These are phyloP conservation scores for Mycocentrospora acerina DNA, from an alignment of 2,329 filamentous ascomycete genomes.

Conservation along the genomic window DNA sequence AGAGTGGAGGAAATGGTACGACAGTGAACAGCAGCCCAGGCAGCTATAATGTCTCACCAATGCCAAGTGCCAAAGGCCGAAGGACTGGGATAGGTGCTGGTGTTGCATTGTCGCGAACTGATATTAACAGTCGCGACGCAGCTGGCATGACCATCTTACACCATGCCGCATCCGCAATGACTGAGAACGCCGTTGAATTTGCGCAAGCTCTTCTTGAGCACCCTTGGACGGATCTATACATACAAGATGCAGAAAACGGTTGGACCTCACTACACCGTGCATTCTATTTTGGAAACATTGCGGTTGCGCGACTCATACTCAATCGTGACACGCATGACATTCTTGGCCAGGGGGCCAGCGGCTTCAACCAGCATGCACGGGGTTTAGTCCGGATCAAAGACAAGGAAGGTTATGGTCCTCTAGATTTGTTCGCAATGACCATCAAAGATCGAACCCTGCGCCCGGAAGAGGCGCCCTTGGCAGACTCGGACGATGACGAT, in stretches of 20 bases:
- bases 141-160: slow-evolving; percentile 81
- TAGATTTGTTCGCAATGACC: slow-evolving; percentile 87
- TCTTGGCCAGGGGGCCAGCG: slow-evolving; percentile 61
- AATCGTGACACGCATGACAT: slow-evolving; percentile 72
- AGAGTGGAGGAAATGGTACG: slow-evolving; percentile 29
- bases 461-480: slow-evolving; percentile 39
- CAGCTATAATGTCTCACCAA: slow-evolving; percentile 50
- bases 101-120: slow-evolving; percentile 56
- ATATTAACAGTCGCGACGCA: slow-evolving; percentile 83
- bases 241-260: slow-evolving; percentile 85
- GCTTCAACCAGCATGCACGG: slow-evolving; percentile 62
- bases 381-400: slow-evolving; percentile 94
- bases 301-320: slow-evolving; percentile 79
- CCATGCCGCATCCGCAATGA: slow-evolving; percentile 75
- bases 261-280: slow-evolving; percentile 95
- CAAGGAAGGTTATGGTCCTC: slow-evolving; percentile 88
- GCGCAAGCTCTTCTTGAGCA: slow-evolving; percentile 79
- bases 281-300: slow-evolving; percentile 85
- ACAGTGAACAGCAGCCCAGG: slow-evolving; percentile 50
- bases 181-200: slow-evolving; percentile 69
- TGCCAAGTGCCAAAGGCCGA: slow-evolving; percentile 37
- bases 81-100: slow-evolving; percentile 31
- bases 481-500: slow-evolving; percentile 56
- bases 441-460: slow-evolving; percentile 73
- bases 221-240: slow-evolving; percentile 80